Conservation (phyloP, 768 basidiomycete genomes). For the Ramaria sp. region DNA sequence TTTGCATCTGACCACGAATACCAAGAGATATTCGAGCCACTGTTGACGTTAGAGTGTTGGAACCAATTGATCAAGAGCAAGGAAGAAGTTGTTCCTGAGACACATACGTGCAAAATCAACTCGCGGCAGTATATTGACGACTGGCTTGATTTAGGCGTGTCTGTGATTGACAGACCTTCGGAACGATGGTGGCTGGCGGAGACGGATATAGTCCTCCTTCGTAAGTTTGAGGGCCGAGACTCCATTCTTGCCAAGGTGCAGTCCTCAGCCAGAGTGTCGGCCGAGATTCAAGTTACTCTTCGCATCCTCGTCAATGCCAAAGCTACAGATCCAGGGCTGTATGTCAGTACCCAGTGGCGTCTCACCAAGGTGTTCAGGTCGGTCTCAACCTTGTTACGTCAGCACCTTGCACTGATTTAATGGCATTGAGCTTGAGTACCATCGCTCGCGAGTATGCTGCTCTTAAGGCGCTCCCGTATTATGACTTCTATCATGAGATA, state of each 20-base stretch:
- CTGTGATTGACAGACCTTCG: constrained; percentile 44
- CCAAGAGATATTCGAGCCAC: constrained; percentile 66
- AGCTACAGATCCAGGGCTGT: constrained; percentile 48
- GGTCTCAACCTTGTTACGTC: constrained; percentile 16
- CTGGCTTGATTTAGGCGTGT: constrained; percentile 72
- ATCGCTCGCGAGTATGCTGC: constrained; percentile 89
- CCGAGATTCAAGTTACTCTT: constrained; percentile 46
- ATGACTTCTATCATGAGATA: constrained; percentile 65
- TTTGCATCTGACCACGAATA: constrained; percentile 65
- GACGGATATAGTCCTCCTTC: constrained; percentile 76
- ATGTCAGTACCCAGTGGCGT: constrained; percentile 57
- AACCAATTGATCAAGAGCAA: constrained; percentile 73
- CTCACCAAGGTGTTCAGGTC: constrained; percentile 79
- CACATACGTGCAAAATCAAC: constrained; percentile 51
- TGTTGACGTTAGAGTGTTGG: constrained; percentile 87
- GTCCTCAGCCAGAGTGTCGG: constrained; percentile 29
- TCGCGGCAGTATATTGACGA: constrained; percentile 67
- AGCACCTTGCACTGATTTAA: not conserved
- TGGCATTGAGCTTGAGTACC: constrained; percentile 68
- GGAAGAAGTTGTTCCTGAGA: constrained; percentile 41
- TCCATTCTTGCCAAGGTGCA: constrained; percentile 65
- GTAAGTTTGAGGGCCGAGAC: constrained; percentile 41
- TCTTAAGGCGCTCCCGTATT: constrained; percentile 70
- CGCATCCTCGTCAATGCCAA: constrained; percentile 37
- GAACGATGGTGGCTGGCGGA: constrained; percentile 69